phyloP scores from a whole-genome alignment of 2,329 filamentous ascomycete genomes.

The Lecanicillium sp. region DNA sequence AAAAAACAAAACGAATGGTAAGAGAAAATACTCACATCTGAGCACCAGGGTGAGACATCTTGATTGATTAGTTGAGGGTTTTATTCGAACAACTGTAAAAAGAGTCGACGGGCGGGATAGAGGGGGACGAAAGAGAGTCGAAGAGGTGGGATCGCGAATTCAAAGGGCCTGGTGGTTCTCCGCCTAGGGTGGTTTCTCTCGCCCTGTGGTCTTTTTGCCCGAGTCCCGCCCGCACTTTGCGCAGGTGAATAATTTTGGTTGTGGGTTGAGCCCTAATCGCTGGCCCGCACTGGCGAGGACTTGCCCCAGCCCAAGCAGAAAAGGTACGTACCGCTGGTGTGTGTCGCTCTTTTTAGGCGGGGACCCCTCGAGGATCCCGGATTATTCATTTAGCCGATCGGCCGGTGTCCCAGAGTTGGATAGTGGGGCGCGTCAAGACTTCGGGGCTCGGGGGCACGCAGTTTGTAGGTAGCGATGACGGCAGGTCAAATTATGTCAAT shows the following conservation, averaged over 20 bases:
- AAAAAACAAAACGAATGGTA: conserved; percentile 2
- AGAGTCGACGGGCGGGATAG: background rate
- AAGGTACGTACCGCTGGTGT: too few species aligned
- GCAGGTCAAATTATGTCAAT: too few species aligned
- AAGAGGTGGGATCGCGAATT: conserved; percentile 12
- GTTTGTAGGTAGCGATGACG: too few species aligned
- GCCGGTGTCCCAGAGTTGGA: too few species aligned
- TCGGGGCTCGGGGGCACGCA: too few species aligned
- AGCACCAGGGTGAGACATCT: conserved; percentile 55
- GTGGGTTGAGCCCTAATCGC: conserved; percentile 28
- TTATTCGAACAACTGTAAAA: conserved; percentile 4
- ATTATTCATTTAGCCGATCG: too few species aligned
- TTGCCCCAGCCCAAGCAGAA: too few species aligned
- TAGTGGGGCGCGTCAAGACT: too few species aligned
- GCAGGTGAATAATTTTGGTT: conserved; percentile 20
- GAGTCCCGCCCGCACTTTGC: conserved; percentile 3
- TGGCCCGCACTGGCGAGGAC: background rate
- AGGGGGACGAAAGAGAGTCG: conserved; percentile 4
- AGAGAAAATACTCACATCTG: conserved; percentile 50
- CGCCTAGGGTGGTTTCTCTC: too few species aligned
- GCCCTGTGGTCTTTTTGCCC: conserved; percentile 9
- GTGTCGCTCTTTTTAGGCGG: too few species aligned
- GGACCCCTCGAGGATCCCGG: too few species aligned
- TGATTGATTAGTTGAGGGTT: conserved; percentile 32
- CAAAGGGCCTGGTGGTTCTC: conserved; percentile 11